Percentiles rank a stretch among this genome's conserved stretches.
Conservation (phyloP, 768 basidiomycete species). For the Lyophyllum shimeji region DNA sequence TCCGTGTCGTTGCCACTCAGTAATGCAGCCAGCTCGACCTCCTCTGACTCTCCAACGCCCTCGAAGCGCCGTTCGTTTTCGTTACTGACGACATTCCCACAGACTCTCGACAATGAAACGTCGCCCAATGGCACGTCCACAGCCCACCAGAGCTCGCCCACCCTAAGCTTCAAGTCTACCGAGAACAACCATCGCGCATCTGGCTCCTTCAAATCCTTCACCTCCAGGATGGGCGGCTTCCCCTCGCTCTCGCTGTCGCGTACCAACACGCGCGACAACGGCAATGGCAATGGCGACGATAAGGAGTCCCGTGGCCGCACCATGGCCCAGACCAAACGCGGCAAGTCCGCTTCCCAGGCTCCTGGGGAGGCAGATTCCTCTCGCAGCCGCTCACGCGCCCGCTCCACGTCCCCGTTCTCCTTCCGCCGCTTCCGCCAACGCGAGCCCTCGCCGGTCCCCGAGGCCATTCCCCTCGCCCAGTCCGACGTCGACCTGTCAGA, state of each 20-base stretch:
- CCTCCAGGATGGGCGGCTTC: conserved; percentile 69
- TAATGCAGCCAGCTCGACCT: conserved; percentile 13
- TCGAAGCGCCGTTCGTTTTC: conserved; percentile 35
- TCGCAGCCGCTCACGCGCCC: conserved; percentile 58
- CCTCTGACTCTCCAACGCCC: conserved; percentile 28
- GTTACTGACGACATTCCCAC: conserved; percentile 31
- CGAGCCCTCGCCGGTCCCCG: conserved; percentile 52
- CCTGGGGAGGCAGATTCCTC: conserved; percentile 36
- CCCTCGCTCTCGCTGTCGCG: conserved; percentile 65
- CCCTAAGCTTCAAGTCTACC: conserved; percentile 26
- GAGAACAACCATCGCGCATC: conserved; percentile 33
- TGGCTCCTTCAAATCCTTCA: conserved; percentile 65
- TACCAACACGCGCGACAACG: conserved; percentile 37
- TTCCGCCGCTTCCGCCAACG: conserved; percentile 66
- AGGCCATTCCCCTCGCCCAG: conserved; percentile 55
- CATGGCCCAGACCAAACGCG: conserved; percentile 41
- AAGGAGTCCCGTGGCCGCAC: conserved; percentile 55
- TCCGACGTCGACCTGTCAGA: conserved; percentile 65
- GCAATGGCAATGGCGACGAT: conserved; percentile 33
- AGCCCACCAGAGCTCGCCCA: conserved; percentile 22
- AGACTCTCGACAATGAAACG: conserved; percentile 48
- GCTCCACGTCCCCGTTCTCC: conserved; percentile 80
- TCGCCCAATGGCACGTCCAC: conserved; percentile 41
- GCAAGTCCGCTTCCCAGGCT: conserved; percentile 50
- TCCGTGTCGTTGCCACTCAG: conserved; percentile 9